Evolutionary conservation across 1,284 basidiomycete genomes (phyloP).

Genomic region (Somion occarium): DNA sequence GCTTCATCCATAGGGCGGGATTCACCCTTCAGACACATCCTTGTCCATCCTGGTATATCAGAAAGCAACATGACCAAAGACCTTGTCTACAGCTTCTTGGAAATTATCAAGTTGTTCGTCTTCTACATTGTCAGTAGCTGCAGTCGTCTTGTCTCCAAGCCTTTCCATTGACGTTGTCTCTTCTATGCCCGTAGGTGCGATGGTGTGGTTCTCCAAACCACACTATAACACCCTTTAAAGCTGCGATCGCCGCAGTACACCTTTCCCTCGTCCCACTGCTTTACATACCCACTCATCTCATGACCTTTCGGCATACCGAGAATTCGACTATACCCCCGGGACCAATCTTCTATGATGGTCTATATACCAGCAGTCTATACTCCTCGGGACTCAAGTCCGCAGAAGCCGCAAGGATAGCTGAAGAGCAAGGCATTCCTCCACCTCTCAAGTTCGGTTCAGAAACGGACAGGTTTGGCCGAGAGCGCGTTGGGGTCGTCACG

Average conservation of each 20-base stretch:
- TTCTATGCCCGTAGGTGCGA: slow-evolving; percentile 46
- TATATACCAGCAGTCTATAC: slow-evolving; percentile 12
- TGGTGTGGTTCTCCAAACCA: slow-evolving; percentile 62
- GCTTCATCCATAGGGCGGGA: slow-evolving; percentile 12
- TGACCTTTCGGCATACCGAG: slow-evolving; percentile 13
- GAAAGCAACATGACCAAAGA: slow-evolving; percentile 59
- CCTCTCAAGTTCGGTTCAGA: slow-evolving; percentile 51
- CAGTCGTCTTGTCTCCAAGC: slow-evolving; percentile 1
- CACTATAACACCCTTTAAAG: slow-evolving; percentile 53
- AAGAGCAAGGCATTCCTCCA: slow-evolving; percentile 13
- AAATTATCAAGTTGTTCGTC: slow-evolving; percentile 48
- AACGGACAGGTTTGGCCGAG: slow-evolving; percentile 50
- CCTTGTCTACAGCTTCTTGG: slow-evolving; percentile 45
- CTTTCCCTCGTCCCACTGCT: slow-evolving; percentile 50
- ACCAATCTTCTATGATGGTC: slow-evolving; percentile 11
- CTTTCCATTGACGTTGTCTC: neutral
- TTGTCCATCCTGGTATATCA: slow-evolving; percentile 73
- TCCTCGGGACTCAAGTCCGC: slow-evolving; percentile 13
- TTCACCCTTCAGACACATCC: slow-evolving; percentile 46
- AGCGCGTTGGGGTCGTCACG: slow-evolving; percentile 42
- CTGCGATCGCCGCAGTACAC: slow-evolving; percentile 62
- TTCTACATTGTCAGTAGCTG: slow-evolving; percentile 66
- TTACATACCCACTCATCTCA: slow-evolving; percentile 33
- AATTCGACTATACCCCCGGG: slow-evolving; percentile 16
- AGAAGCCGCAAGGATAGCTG: slow-evolving; percentile 9